phyloP scores from a whole-genome alignment of 192 early-diverging fungal genomes.

The Diversispora epigaea region DNA sequence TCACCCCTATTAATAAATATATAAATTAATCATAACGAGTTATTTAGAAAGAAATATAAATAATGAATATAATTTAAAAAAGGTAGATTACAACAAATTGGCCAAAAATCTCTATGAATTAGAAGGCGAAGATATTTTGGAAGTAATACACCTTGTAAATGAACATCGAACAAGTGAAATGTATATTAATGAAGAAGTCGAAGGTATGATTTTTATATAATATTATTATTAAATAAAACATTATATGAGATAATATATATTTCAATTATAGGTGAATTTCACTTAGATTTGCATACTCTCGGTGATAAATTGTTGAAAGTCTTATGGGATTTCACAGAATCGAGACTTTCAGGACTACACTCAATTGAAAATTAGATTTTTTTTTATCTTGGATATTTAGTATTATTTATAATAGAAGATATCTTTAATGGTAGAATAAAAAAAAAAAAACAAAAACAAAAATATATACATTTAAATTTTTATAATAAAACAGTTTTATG shows the following conservation, averaged over 20 bases:
- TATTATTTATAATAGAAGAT: too few species aligned
- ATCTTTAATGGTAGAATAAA: too few species aligned
- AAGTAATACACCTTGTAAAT: slow-evolving; percentile 41
- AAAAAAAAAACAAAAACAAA: too few species aligned
- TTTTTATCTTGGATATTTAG: background rate
- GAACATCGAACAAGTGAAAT: slow-evolving; percentile 41
- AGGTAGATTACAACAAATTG: slow-evolving; percentile 39
- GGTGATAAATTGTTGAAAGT: slow-evolving; percentile 37
- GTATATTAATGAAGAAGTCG: slow-evolving; percentile 46
- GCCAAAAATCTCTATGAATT: slow-evolving; percentile 44
- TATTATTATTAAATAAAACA: background rate
- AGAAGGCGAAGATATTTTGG: slow-evolving; percentile 40
- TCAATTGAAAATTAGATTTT: background rate
- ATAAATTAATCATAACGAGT: too few species aligned
- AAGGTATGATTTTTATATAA: slow-evolving; percentile 34
- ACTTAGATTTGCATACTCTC: slow-evolving; percentile 43
- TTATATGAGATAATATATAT: background rate
- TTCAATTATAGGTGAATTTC: slow-evolving; percentile 41
- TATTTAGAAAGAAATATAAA: too few species aligned
- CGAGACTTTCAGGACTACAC: slow-evolving; percentile 13
- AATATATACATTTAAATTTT: too few species aligned
- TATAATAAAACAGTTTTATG: too few species aligned
- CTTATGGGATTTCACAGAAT: slow-evolving; percentile 44
- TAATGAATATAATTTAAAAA: background rate
- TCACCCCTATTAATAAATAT: too few species aligned